Evolutionary conservation across 495 filamentous ascomycete genomes (phyloP).

Genomic region (Penicillium waksmanii): DNA sequence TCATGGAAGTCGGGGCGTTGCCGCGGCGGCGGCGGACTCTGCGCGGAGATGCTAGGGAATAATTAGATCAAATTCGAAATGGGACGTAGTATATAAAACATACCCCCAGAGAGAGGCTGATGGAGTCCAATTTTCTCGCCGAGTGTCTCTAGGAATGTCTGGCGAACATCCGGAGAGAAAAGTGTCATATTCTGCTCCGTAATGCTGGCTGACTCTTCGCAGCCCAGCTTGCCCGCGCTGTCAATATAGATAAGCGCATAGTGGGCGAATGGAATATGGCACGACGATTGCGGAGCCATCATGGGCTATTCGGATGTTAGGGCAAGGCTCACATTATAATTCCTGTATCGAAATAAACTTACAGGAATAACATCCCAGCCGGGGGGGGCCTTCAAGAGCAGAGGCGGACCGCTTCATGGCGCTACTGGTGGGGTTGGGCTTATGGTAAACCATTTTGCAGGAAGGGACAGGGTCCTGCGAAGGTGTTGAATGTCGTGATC

Average conservation of each 20-base stretch:
- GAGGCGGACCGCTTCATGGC: slow-evolving; percentile 45
- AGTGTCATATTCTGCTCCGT: slow-evolving; percentile 38
- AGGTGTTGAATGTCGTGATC: not conserved
- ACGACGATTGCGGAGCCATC: slow-evolving; percentile 32
- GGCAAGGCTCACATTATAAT: not conserved
- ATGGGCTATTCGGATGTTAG: slow-evolving; percentile 31
- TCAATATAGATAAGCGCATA: slow-evolving; percentile 51
- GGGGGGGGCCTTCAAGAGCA: slow-evolving; percentile 30
- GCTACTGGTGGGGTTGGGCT: slow-evolving; percentile 31
- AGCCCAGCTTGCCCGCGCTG: slow-evolving; percentile 40
- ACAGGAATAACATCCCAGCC: slow-evolving; percentile 46
- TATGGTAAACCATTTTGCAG: slow-evolving; percentile 39
- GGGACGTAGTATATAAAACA: slow-evolving; percentile 9
- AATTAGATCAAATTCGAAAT: slow-evolving; percentile 1
- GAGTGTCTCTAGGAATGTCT: slow-evolving; percentile 43
- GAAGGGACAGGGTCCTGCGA: not conserved
- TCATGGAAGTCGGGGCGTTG: slow-evolving; percentile 24
- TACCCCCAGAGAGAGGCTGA: slow-evolving; percentile 36
- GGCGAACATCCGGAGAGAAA: slow-evolving; percentile 42
- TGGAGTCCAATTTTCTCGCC: slow-evolving; percentile 38
- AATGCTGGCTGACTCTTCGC: slow-evolving; percentile 44
- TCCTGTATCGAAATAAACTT: slow-evolving; percentile 16
- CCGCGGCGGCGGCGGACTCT: slow-evolving; percentile 40
- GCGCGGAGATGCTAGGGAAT: slow-evolving; percentile 27
- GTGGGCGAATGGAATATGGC: slow-evolving; percentile 40